phyloP scores from a whole-genome alignment of 257 asterid species.

The Solanum tarapatanum region DNA sequence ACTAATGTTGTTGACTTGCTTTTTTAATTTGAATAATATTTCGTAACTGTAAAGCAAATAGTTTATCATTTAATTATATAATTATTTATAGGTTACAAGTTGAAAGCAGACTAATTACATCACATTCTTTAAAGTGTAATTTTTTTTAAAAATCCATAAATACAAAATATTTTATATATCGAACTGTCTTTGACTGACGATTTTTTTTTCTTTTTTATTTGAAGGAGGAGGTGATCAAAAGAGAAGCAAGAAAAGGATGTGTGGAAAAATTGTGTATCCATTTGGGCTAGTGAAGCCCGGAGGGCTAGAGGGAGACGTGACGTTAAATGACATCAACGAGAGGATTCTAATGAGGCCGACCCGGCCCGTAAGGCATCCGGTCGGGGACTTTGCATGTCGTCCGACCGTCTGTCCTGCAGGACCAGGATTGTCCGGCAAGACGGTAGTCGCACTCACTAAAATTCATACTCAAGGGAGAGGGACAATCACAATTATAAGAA shows the following conservation, averaged over 20 bases:
- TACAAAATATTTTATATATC: not conserved
- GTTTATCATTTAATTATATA: not conserved
- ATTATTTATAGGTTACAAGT: not conserved
- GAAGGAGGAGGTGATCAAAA: conserved; percentile 21
- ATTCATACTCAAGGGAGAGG: conserved; percentile 92
- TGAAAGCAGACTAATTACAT: not conserved
- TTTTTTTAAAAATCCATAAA: not conserved
- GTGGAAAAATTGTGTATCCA: conserved; percentile 60
- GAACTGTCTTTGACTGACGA: not conserved
- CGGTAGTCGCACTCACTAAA: conserved; percentile 75
- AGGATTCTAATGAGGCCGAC: conserved; percentile 84
- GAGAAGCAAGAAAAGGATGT: conserved; percentile 22
- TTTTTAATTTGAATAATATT: not conserved
- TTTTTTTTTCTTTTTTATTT: not conserved
- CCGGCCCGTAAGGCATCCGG: conserved; percentile 80
- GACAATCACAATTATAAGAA: conserved; percentile 73
- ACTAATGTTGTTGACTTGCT: not conserved
- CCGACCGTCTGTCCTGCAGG: conserved; percentile 53
- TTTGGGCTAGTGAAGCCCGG: conserved; percentile 87
- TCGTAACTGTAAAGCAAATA: not conserved
- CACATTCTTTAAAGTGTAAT: rapidly evolving
- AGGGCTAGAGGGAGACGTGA: conserved; percentile 60
- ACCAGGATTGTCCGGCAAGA: conserved; percentile 84
- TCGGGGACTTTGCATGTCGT: conserved; percentile 83
- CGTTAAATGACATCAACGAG: conserved; percentile 72